phyloP scores from a whole-genome alignment of 83 land plant species.

The Diphasiastrum complanatum region DNA sequence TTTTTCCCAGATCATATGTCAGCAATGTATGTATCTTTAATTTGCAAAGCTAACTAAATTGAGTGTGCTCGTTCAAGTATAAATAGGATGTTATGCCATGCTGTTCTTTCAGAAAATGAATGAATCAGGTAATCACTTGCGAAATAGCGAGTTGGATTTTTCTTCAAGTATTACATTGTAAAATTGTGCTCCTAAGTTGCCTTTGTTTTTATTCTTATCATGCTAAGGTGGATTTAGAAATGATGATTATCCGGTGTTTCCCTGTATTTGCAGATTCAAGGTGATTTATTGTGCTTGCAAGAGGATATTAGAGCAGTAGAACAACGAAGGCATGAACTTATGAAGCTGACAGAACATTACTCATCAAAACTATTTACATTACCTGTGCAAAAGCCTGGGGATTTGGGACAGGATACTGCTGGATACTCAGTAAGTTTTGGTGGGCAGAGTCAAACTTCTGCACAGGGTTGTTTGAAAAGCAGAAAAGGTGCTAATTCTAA shows the following conservation, averaged over 20 bases:
- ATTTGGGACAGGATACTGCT: background rate
- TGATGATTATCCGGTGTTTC: background rate
- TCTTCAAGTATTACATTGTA: too few relatives aligned
- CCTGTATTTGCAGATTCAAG: slow-evolving; percentile 3
- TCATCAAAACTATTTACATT: background rate
- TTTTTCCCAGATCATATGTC: background rate
- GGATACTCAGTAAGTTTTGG: background rate
- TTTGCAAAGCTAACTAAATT: too few relatives aligned
- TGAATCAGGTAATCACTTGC: too few relatives aligned
- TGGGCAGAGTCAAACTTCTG: background rate
- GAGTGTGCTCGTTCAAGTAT: too few relatives aligned
- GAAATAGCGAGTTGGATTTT: too few relatives aligned
- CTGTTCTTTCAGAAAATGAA: too few relatives aligned
- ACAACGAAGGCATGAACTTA: background rate
- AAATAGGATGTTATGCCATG: too few relatives aligned
- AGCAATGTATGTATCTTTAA: background rate
- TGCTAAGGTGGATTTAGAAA: too few relatives aligned
- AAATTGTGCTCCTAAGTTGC: too few relatives aligned
- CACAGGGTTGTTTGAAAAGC: background rate
- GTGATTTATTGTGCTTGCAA: background rate
- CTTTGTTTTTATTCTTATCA: background rate
- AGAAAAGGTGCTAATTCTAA: too few relatives aligned
- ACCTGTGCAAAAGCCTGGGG: too few relatives aligned
- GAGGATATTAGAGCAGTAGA: slow-evolving; percentile 9
- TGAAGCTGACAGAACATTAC: background rate